Conservation (phyloP, 345 rosid genomes). For the Gossypium mustelinum region DNA sequence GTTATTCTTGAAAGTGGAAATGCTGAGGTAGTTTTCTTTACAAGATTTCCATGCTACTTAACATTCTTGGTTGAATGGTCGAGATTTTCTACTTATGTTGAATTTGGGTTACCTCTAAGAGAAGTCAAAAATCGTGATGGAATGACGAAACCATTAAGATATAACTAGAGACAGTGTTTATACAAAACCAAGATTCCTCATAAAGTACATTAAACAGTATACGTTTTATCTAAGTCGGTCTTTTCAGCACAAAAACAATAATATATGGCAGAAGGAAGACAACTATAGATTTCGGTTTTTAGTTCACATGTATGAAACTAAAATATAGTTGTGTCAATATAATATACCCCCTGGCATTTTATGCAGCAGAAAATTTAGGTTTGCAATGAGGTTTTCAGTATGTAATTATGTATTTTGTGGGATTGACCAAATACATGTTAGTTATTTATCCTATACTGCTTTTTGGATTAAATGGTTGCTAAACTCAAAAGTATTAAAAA, state of each 20-base stretch:
- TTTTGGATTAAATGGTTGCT: neutral
- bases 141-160: neutral
- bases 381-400: neutral
- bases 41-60: neutral
- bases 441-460: neutral
- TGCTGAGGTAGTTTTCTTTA: conserved; percentile 59
- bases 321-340: neutral
- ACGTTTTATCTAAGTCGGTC: neutral
- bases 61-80: neutral
- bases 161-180: neutral
- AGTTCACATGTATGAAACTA: neutral
- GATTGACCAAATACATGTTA: neutral
- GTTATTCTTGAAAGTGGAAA: conserved; percentile 93
- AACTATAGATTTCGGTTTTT: neutral
- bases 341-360: neutral
- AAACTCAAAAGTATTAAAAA: neutral
- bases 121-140: neutral
- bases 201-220: conserved; percentile 33
- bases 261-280: neutral
- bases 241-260: neutral
- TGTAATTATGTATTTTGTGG: neutral
- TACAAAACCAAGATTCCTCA: conserved; percentile 27
- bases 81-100: neutral
- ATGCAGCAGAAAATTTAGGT: neutral
- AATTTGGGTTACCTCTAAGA: neutral